Evolutionary conservation across 352 stramenopile species (phyloP), one percentile per base, ranked within the genome.

Genomic region (Phytophthora foliorum): DNA sequence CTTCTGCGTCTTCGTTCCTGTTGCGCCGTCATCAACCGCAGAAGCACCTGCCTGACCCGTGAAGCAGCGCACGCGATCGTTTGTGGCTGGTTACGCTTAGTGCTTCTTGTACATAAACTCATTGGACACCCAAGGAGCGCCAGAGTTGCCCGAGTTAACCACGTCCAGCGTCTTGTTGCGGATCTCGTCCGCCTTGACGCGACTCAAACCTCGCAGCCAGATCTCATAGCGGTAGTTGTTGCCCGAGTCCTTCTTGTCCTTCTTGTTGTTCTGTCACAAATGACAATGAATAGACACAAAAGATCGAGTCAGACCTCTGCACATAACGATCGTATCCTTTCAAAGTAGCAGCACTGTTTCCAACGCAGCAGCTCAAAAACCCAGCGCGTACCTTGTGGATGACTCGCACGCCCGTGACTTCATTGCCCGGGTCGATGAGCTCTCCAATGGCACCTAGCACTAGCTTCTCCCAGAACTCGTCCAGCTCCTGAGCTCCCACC

Each of bases 181-280:
- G 64, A 95, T 94, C 41, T 92, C 84, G 49, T 95, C 86, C 3
- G 88, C 88, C 16, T 81, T 76, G 24, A 67, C 69, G 52, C 86
- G 84, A 55, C 88, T 86, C 14, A 73, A 57, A 7, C 76, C 83
- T 44, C 88, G 86, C 63, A 95, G 71, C 88, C 88, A 95, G 62
- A 95, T 90, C 66, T 95, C 88, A 59, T 88, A 95, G 36, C 88
- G 88, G 76, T 94, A 95, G 71, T 91, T 90, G 77, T 94, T 94
- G 64, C 76, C 84, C 25, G 77, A 70, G 38, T 95, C 83, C 63
- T 91, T 92, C 76, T 91, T 91, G 69, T 92, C 88, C 46, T 89
- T 89, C 66, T 92, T 94, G 85, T 93, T 95, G 84, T 94, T 94
- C 84, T 94, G 63, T n/a, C n/a, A n/a, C n/a, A n/a, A n/a, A n/a